Percentiles rank a stretch among this genome's conserved stretches.
Evolutionary conservation across 148 eudicot species (phyloP).

Genomic region (Nepenthes mirabilis): DNA sequence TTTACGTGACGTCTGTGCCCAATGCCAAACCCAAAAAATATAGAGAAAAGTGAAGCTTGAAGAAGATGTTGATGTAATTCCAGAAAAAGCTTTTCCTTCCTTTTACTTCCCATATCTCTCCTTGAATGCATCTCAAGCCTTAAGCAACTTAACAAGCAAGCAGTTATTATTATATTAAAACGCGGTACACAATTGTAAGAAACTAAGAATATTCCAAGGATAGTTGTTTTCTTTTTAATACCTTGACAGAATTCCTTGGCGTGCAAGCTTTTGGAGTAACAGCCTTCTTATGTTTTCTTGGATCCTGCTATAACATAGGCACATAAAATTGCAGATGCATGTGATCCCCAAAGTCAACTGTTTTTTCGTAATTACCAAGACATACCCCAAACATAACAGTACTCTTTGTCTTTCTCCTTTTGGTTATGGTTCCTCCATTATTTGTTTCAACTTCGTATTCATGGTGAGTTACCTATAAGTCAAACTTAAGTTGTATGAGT

Average conservation of each 20-base stretch:
- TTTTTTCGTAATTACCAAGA: constrained; percentile 6
- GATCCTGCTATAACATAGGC: constrained; percentile 36
- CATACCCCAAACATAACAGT: constrained; percentile 87
- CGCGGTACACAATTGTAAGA: not conserved
- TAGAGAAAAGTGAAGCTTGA: no score
- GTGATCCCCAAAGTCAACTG: not conserved
- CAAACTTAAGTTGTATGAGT: not conserved
- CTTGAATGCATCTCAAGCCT: no score
- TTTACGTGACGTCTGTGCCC: no score
- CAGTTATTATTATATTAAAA: not conserved
- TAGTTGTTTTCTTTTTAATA: constrained; percentile 10
- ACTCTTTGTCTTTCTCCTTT: constrained; percentile 80
- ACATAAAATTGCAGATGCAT: constrained; percentile 3
- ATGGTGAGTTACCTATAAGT: constrained; percentile 64
- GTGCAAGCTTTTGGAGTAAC: constrained; percentile 48
- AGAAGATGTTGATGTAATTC: no score
- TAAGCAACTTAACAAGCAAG: no score
- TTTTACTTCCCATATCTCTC: no score
- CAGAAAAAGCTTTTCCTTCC: no score
- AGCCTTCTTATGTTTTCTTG: constrained; percentile 58
- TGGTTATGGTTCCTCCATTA: constrained; percentile 64
- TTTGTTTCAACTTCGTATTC: constrained; percentile 96
- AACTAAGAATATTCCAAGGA: not conserved
- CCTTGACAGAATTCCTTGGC: constrained; percentile 54
- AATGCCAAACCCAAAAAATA: no score